Evolutionary conservation across 2,329 filamentous ascomycete species (phyloP).

Genomic region (Ophidiomyces ophidiicola): DNA sequence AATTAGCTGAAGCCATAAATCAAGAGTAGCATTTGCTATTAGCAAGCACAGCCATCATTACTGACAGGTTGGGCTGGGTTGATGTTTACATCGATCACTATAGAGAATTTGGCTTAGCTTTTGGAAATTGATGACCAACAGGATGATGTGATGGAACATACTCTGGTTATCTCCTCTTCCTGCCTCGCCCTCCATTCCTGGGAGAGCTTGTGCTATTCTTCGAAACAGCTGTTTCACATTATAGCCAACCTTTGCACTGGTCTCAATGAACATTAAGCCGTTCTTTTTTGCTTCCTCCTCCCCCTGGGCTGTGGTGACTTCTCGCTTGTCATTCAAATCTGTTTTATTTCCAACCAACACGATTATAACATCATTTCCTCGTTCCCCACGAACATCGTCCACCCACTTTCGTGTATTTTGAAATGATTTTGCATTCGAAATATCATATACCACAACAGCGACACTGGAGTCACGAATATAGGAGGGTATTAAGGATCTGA

Average conservation of each 20-base stretch:
- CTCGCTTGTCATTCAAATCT: constrained; percentile 93
- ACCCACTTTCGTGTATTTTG: constrained; percentile 99
- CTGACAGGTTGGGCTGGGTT: constrained; percentile 53
- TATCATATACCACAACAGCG: constrained; percentile 96
- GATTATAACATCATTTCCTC: constrained; percentile 97
- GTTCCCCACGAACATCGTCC: constrained; percentile 89
- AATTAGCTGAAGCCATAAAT: no score
- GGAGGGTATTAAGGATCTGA: constrained; percentile 90
- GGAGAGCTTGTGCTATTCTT: constrained; percentile 93
- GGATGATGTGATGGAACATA: constrained; percentile 38
- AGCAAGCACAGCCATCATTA: constrained; percentile 65
- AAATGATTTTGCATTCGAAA: constrained; percentile 94
- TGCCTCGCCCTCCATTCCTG: constrained; percentile 90
- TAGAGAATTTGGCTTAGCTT: constrained; percentile 19
- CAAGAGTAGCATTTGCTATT: constrained; percentile 14
- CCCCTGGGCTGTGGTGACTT: constrained; percentile 90
- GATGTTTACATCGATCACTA: constrained; percentile 91
- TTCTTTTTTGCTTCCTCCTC: constrained; percentile 98
- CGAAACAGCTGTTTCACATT: constrained; percentile 97
- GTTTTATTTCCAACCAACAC: constrained; percentile 99
- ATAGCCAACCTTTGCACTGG: constrained; percentile 91
- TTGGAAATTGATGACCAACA: not conserved
- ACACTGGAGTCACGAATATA: constrained; percentile 98
- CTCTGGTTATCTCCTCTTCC: constrained; percentile 67
- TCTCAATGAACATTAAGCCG: constrained; percentile 98